Evolutionary conservation across 768 basidiomycete genomes (phyloP), one percentile per base, ranked within the genome.

Genomic region (Gelatoporia subvermispora): DNA sequence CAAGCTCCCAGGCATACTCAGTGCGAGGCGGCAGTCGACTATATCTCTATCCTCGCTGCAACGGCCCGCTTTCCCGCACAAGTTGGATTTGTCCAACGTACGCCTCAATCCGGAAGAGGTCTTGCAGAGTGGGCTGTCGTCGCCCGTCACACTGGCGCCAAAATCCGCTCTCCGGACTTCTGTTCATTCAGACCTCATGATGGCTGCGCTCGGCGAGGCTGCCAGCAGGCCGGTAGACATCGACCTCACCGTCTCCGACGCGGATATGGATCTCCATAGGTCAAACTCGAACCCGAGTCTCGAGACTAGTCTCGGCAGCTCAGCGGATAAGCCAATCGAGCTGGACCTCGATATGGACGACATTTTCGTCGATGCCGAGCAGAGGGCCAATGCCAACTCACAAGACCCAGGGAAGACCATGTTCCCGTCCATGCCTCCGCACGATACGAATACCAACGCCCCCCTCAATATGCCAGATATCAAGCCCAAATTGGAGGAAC

Each of bases 31-130:
- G 4, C 82, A 77, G 39, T 91, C 88, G 8, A 78, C 84, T 11
- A 86, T 92, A 35, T 89, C 88, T 3, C 73, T 91, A 34, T 89
- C 87, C 10, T 87, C 88, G 4, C 76, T 92, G 10, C 84, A 87
- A 38, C 77, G 88, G 21, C 85, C 82, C 1, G 67, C 75, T 4
- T 73, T 85, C 48, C 85, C 85, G 17, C 78, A 78, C 45, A 90
- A 89, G 57, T 78, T 91, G n/a, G 89, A 92, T 59, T 72, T 92
- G 4, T 87, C 88, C n/a, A 70, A 81, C 10, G 71, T 89, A 47
- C 79, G 81, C 40, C 73, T 88, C 23, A 67, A 77, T n/a, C 71
- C 83, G 0, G 82, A 84, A 37, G 85, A 88, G 56, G 75, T 72
- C 5, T 68, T 76, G 4, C 67, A 78, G 41, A 81, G 74, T 40